Evolutionary conservation across 2,329 filamentous ascomycete genomes (phyloP).

Genomic region (Pseudogymnoascus sp.): DNA sequence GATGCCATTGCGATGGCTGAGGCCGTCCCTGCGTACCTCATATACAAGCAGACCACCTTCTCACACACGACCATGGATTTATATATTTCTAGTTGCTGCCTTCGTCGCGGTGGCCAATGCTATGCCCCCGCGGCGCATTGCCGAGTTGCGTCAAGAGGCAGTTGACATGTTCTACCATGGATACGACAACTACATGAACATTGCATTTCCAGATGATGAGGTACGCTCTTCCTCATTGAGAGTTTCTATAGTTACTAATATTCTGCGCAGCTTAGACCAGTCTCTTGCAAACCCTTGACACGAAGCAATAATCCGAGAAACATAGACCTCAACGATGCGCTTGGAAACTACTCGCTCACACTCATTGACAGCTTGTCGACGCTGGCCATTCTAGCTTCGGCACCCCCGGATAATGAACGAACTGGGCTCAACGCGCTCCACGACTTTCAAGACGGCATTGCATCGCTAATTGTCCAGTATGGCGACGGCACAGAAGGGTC

Average conservation of each 20-base stretch:
- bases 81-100: constrained; percentile 19
- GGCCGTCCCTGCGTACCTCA: constrained; percentile 21
- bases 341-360: constrained; percentile 95
- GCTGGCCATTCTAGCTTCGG: constrained; percentile 81
- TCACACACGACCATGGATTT: constrained; percentile 21
- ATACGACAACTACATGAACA: constrained; percentile 86
- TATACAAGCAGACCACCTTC: constrained; percentile 17
- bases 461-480: constrained; percentile 70
- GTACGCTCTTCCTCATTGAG: constrained; percentile 33
- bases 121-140: constrained; percentile 51
- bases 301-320: constrained; percentile 77
- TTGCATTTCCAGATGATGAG: constrained; percentile 95
- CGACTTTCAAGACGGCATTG: constrained; percentile 75
- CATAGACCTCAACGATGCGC: constrained; percentile 85
- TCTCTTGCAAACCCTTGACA: constrained; percentile 76
- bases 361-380: constrained; percentile 93
- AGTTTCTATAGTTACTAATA: background rate
- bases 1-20: constrained; percentile 30
- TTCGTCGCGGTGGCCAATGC: constrained; percentile 24
- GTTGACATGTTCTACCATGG: constrained; percentile 93
- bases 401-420: constrained; percentile 47
- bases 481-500: constrained; percentile 71
- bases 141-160: constrained; percentile 51
- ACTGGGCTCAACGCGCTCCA: constrained; percentile 55
- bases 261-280: constrained; percentile 60